Percentiles rank a stretch among this genome's conserved stretches.
Conservation (phyloP, 257 asterid species). For the Ophiorrhiza pumila region DNA sequence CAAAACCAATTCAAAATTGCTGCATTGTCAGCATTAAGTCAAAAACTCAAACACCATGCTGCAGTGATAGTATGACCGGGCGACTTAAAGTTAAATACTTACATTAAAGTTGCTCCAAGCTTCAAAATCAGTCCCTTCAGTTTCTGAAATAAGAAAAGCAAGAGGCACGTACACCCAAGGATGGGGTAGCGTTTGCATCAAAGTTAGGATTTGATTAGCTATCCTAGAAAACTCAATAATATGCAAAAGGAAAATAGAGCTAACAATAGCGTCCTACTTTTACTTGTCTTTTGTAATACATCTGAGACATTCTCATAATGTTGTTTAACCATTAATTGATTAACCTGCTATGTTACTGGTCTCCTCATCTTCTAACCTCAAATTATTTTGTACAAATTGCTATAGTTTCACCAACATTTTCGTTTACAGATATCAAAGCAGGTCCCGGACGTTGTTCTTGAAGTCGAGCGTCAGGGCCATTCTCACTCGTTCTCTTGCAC, state of each 20-base stretch:
- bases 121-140: neutral
- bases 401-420: neutral
- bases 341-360: neutral
- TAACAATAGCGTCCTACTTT: neutral
- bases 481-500: conserved; percentile 89
- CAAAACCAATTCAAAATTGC: neutral
- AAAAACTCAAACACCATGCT: neutral
- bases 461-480: conserved; percentile 59
- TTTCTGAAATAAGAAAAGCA: neutral
- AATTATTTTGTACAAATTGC: neutral
- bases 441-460: conserved; percentile 42
- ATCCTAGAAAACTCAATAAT: neutral
- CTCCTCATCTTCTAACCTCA: neutral
- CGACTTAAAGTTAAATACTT: neutral
- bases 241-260: too few species aligned
- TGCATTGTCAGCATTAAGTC: neutral
- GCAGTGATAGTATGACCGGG: neutral
- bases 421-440: conserved; percentile 49
- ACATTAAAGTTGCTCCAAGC: neutral
- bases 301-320: neutral
- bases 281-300: neutral
- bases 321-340: neutral
- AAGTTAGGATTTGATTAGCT: neutral
- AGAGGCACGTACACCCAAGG: neutral
- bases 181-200: neutral